Evolutionary conservation across 805 yeast species (phyloP).

Genomic region (Candida schatavii): DNA sequence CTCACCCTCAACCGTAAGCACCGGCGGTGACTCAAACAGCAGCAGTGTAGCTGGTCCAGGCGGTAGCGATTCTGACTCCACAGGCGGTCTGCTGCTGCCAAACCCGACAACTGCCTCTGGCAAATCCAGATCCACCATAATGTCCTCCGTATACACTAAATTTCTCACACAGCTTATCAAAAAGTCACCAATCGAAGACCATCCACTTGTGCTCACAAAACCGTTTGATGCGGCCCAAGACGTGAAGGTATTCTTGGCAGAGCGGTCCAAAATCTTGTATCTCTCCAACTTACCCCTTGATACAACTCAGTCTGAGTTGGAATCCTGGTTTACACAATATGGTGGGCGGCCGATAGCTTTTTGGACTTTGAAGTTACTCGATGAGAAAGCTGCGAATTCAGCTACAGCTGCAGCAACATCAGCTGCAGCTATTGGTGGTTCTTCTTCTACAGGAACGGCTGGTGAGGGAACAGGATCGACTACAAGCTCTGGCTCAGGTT

Average conservation of each 20-base stretch:
- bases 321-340: conserved; percentile 85
- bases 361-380: conserved; percentile 76
- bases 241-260: conserved; percentile 60
- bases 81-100: neutral
- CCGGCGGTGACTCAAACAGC: conserved; percentile 6
- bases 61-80: neutral
- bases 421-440: no score
- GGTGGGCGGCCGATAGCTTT: conserved; percentile 86
- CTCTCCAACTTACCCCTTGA: conserved; percentile 80
- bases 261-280: conserved; percentile 74
- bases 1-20: conserved; percentile 1
- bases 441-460: conserved; percentile 6
- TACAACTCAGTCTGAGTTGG: conserved; percentile 87
- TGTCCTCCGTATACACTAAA: conserved; percentile 43
- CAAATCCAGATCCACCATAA: conserved; percentile 28
- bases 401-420: conserved; percentile 2
- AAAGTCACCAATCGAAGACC: conserved; percentile 49
- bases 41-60: conserved; percentile 6
- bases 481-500: neutral
- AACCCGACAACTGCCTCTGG: conserved; percentile 6
- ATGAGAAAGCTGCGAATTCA: conserved; percentile 9
- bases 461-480: neutral
- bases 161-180: conserved; percentile 46
- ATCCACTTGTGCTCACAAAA: conserved; percentile 54
- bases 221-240: conserved; percentile 82